These are phyloP conservation scores for Pseudogymnoascus sp. DNA, from an alignment of 2,329 filamentous ascomycete species.

Conservation along the genomic window DNA sequence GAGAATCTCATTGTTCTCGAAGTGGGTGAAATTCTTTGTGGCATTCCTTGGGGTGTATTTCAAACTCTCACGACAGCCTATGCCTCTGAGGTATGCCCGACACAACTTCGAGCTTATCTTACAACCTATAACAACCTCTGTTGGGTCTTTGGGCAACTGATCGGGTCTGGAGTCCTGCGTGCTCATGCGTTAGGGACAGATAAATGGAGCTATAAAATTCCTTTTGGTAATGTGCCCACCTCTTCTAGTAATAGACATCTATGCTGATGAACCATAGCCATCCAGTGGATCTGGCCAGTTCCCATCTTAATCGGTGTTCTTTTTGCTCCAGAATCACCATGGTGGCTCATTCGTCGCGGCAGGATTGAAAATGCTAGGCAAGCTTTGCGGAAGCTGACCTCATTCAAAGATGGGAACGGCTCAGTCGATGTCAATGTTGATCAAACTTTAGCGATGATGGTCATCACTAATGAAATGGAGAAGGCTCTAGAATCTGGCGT, in stretches of 20 bases:
- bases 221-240: conserved; percentile 37
- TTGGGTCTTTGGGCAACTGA: conserved; percentile 41
- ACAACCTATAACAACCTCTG: conserved; percentile 45
- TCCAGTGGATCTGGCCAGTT: conserved; percentile 41
- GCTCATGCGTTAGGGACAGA: conserved; percentile 32
- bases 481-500: conserved; percentile 58
- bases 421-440: conserved; percentile 48
- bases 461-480: conserved; percentile 76
- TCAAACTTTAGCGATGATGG: conserved; percentile 86
- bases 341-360: conserved; percentile 37
- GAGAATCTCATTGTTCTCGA: conserved; percentile 35
- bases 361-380: conserved; percentile 34
- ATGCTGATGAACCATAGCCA: conserved; percentile 35
- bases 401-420: conserved; percentile 12
- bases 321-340: conserved; percentile 39
- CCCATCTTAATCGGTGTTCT: conserved; percentile 34
- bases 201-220: conserved; percentile 39
- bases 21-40: conserved; percentile 37
- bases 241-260: conserved; percentile 33
- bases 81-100: conserved; percentile 41
- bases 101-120: conserved; percentile 41
- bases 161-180: conserved; percentile 38
- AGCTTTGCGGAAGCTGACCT: conserved; percentile 15
- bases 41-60: conserved; percentile 41
- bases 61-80: conserved; percentile 23